Percentiles rank a stretch among this genome's conserved stretches.
Conservation (phyloP, 768 basidiomycete genomes). For the Sutorius australiensis region DNA sequence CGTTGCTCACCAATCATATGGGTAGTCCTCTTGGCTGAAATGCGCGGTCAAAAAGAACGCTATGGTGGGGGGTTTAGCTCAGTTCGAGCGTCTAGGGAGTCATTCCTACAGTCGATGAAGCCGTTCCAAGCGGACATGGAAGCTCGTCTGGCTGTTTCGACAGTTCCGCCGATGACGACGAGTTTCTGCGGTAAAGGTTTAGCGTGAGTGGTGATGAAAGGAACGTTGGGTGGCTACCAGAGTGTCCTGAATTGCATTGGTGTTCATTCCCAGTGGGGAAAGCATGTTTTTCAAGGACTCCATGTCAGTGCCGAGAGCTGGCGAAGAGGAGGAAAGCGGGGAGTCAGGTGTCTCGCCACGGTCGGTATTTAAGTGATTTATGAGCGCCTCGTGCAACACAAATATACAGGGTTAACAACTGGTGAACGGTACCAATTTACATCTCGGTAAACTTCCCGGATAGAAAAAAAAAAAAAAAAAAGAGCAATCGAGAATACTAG, state of each 20-base stretch:
- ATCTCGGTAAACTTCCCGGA: constrained; percentile 30
- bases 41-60: constrained; percentile 90
- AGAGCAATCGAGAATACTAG: constrained; percentile 15
- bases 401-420: constrained; percentile 28
- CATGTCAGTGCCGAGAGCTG: constrained; percentile 42
- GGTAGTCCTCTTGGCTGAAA: constrained; percentile 84
- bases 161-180: constrained; percentile 85
- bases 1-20: constrained; percentile 68
- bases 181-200: constrained; percentile 55
- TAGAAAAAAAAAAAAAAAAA: constrained; percentile 21
- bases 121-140: constrained; percentile 87
- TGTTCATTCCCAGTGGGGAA: constrained; percentile 65
- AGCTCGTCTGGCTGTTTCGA: constrained; percentile 78
- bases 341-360: constrained; percentile 25
- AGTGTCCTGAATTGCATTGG: constrained; percentile 73
- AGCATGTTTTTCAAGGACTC: constrained; percentile 67
- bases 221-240: constrained; percentile 44
- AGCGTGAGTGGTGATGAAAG: not conserved
- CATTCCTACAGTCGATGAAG: constrained; percentile 69
- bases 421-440: constrained; percentile 29
- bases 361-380: constrained; percentile 38
- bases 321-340: constrained; percentile 35
- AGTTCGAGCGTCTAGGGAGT: not conserved
- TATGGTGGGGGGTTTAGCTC: constrained; percentile 26
- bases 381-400: constrained; percentile 31